Evolutionary conservation across 305 asterid species (phyloP).

Genomic region (Nicotiana rustica): DNA sequence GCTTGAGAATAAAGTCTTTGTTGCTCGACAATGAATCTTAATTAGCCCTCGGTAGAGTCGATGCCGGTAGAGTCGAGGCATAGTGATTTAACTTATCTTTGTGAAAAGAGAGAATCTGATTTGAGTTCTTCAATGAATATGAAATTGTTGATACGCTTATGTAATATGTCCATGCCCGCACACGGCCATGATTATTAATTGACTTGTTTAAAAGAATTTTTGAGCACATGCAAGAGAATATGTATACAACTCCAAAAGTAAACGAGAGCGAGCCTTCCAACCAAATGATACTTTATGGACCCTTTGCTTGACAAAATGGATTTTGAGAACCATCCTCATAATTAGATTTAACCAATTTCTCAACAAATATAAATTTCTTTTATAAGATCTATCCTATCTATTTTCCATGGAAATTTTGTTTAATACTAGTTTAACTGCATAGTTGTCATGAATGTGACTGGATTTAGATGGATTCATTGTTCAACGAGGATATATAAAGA

Average conservation of each 20-base stretch:
- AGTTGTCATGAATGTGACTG: conserved; percentile 18
- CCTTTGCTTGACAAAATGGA: background rate
- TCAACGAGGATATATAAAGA: too few species aligned
- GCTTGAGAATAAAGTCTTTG: too few species aligned
- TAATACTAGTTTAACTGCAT: background rate
- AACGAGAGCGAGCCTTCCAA: background rate
- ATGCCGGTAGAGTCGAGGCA: too few species aligned
- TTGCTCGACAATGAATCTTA: too few species aligned
- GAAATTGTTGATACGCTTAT: background rate
- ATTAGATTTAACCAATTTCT: background rate
- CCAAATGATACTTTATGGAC: background rate
- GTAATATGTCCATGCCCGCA: background rate
- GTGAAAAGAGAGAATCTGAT: background rate
- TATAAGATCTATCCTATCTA: background rate
- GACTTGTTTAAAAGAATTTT: background rate
- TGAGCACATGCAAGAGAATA: background rate
- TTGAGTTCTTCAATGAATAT: background rate
- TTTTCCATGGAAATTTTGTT: background rate
- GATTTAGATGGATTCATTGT: background rate
- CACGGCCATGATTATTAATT: background rate
- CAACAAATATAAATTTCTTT: background rate
- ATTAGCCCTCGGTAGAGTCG: too few species aligned
- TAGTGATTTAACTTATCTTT: background rate
- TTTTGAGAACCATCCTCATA: background rate
- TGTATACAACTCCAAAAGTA: background rate